Conservation (phyloP, 305 asterid species). For the Plantago rigida region DNA sequence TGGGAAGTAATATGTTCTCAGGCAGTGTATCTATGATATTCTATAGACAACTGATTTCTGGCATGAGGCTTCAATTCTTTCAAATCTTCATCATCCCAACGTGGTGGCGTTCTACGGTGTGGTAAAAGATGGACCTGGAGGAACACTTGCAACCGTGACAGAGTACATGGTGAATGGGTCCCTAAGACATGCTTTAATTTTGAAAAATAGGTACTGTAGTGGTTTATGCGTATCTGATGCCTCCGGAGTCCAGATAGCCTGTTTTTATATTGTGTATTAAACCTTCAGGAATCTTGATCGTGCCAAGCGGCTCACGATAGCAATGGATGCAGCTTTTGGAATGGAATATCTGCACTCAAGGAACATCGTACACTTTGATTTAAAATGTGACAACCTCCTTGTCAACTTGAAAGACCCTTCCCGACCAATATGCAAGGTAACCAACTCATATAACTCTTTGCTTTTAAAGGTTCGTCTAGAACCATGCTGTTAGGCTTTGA, state of each 20-base stretch:
- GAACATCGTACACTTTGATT: slow-evolving; percentile 84
- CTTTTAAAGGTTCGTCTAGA: neutral
- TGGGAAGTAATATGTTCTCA: neutral
- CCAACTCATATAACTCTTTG: neutral
- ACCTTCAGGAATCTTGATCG: slow-evolving; percentile 77
- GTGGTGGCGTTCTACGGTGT: slow-evolving; percentile 95
- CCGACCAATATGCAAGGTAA: slow-evolving; percentile 86
- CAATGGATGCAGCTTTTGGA: slow-evolving; percentile 95
- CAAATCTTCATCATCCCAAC: slow-evolving; percentile 95
- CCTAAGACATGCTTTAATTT: slow-evolving; percentile 67
- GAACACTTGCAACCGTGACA: slow-evolving; percentile 81
- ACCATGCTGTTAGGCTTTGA: neutral
- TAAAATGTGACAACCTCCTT: slow-evolving; percentile 84
- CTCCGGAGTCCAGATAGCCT: neutral
- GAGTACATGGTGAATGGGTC: slow-evolving; percentile 92
- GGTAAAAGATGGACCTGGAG: slow-evolving; percentile 91
- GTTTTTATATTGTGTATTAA: slow-evolving; percentile 16
- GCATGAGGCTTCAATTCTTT: slow-evolving; percentile 87
- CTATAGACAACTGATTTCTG: slow-evolving; percentile 70
- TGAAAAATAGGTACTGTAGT: slow-evolving; percentile 58
- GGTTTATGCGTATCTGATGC: neutral
- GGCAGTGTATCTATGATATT: slow-evolving; percentile 17
- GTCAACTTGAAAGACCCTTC: slow-evolving; percentile 88
- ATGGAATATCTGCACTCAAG: slow-evolving; percentile 89
- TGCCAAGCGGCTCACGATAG: slow-evolving; percentile 78